Conservation (phyloP, 2,329 filamentous ascomycete species). For the Aulographum hederae region DNA sequence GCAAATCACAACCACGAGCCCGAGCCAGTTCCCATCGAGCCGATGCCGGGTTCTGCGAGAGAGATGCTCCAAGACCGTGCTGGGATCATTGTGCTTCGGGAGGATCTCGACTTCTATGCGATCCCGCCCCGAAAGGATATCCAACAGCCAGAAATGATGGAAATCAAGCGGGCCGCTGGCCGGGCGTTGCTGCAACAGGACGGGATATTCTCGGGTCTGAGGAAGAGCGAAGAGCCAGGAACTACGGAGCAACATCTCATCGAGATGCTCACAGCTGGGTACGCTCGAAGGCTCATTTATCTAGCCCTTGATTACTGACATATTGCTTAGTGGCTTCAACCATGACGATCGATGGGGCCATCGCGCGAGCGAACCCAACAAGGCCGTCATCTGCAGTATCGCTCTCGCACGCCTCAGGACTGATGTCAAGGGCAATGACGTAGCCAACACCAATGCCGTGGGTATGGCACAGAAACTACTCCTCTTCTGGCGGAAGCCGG, state of each 20-base stretch:
- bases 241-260: slow-evolving; percentile 97
- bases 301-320: not conserved
- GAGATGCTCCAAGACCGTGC: slow-evolving; percentile 75
- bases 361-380: slow-evolving; percentile 91
- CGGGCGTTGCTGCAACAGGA: slow-evolving; percentile 72
- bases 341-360: slow-evolving; percentile 93
- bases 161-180: slow-evolving; percentile 84
- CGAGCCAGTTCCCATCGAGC: slow-evolving; percentile 50
- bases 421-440: slow-evolving; percentile 64
- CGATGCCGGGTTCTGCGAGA: slow-evolving; percentile 48
- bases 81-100: slow-evolving; percentile 88
- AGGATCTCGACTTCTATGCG: slow-evolving; percentile 94
- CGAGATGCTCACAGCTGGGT: slow-evolving; percentile 98
- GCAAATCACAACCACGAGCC: slow-evolving; percentile 11
- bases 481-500: slow-evolving; percentile 95
- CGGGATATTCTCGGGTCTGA: slow-evolving; percentile 88
- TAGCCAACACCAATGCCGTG: slow-evolving; percentile 58
- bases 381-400: slow-evolving; percentile 94
- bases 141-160: slow-evolving; percentile 76
- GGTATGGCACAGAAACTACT: slow-evolving; percentile 98
- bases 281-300: not conserved
- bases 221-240: slow-evolving; percentile 87
- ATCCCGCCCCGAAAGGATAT: slow-evolving; percentile 81
- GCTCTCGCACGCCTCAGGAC: slow-evolving; percentile 83
- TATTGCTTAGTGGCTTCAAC: slow-evolving; percentile 62